Base-by-base conservation (phyloP, 192 early-diverging fungal genomes). In the Coemansia sp. region DNA sequence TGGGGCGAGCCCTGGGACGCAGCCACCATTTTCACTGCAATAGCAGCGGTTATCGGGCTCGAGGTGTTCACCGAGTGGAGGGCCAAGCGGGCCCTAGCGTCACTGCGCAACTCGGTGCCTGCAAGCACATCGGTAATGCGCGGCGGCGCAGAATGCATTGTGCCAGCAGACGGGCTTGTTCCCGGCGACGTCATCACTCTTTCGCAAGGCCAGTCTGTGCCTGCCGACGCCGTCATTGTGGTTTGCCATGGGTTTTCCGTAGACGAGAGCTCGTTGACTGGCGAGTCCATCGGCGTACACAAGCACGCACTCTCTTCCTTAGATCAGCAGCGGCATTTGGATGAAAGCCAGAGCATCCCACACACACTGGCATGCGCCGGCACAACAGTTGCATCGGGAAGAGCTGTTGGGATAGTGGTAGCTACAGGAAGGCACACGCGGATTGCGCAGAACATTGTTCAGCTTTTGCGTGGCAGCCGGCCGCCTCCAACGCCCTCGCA, bases 241-340 rank as follows among this genome's bases (percentile, higher is more conserved):
- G 84, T 69, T 30, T 94, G 94, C 20, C 62, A 75, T 36, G 71
- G 62, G 2, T 90, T 92, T 24, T 84, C 85, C 12, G 86, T 94
- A 5, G 95, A 98, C 78, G 97, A 98, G 82, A 91, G 92, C 49
- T 87, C 93, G 76, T 83, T 98, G 15, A 97, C 97, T 0, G 97
- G 97, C 55, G 95, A 98, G 77, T 89, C 87, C 2, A 73, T 88
- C 18, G 78, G 48, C 30, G 66, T 68, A 14, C 44, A 57, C 57
- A 75, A 75, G 57, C 5, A 49, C 8, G 62, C 72, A 18, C 60
- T 80, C 16, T 65, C 20, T 4, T 43, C 66, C 12, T 15, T 26
- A 7, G 18, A 30, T n/a, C 53, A 68, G 6, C 44, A 74, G 39
- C n/a, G n/a, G 23, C 57, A 41, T 8, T 14, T 14, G 18, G 51